These are phyloP conservation scores for Eucalyptus erythrocorys DNA, from an alignment of 345 rosid genomes.

Conservation along the genomic window DNA sequence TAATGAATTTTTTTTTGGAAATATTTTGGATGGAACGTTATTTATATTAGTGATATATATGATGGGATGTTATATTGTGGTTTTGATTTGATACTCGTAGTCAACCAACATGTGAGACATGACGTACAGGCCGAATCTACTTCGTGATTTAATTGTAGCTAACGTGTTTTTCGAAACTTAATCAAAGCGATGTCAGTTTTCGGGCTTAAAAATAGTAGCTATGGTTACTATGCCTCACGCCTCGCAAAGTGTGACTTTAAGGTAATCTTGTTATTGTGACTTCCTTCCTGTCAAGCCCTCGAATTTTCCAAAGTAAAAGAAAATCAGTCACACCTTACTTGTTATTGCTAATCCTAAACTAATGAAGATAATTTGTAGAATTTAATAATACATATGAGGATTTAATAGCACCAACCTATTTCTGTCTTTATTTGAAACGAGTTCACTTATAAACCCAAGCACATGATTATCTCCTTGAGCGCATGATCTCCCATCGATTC, in stretches of 20 bases:
- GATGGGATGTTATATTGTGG: fast-evolving
- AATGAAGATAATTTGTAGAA: background rate
- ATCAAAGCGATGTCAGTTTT: no score
- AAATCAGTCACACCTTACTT: background rate
- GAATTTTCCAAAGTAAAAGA: background rate
- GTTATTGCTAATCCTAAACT: background rate
- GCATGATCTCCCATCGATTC: fast-evolving
- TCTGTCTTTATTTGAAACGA: background rate
- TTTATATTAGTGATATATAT: no score
- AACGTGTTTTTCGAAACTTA: no score
- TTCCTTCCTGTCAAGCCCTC: no score
- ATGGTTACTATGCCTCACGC: no score
- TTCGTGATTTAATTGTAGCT: no score
- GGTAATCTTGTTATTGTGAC: no score
- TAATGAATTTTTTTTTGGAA: no score
- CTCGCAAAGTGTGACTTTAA: background rate
- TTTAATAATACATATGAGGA: background rate
- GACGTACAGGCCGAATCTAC: fast-evolving
- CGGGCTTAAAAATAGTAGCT: no score
- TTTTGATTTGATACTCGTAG: no score
- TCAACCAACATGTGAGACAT: fast-evolving
- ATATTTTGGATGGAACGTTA: no score
- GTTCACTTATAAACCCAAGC: background rate
- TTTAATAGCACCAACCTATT: background rate
- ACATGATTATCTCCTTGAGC: background rate